A percentile compares a stretch with the other conserved stretches of the same genome.
phyloP scores from a whole-genome alignment of 2,329 filamentous ascomycete genomes.

The Ceratocystis colombiana region DNA sequence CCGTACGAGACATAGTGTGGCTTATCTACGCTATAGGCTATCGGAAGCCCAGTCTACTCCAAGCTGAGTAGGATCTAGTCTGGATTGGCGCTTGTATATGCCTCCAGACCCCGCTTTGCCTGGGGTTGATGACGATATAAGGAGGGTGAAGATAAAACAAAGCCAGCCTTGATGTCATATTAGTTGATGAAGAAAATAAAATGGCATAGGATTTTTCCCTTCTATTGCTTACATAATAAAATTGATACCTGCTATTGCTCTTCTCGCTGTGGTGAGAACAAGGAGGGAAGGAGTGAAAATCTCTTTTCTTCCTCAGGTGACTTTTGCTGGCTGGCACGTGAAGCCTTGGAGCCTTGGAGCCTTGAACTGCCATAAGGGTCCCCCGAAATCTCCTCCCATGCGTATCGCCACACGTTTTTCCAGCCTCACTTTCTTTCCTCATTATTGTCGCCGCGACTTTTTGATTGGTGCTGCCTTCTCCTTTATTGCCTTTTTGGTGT shows the following conservation, averaged over 20 bases:
- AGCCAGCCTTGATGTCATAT: too few species aligned
- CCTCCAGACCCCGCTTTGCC: background rate
- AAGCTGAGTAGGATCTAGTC: background rate
- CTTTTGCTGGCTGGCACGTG: background rate
- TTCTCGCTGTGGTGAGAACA: background rate
- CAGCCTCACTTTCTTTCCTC: background rate
- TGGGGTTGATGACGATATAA: background rate
- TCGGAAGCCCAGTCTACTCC: too few species aligned
- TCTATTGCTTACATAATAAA: too few species aligned
- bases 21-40: too few species aligned
- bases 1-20: too few species aligned
- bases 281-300: slow-evolving; percentile 7
- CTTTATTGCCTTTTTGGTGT: background rate
- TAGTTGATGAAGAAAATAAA: too few species aligned
- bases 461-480: too few species aligned
- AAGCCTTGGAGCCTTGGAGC: background rate
- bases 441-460: too few species aligned
- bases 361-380: background rate
- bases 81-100: background rate
- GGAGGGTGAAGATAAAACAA: background rate
- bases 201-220: too few species aligned
- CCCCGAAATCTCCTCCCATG: background rate
- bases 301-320: background rate
- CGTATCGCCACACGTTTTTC: background rate
- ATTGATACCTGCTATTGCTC: background rate